Evolutionary conservation across 2,329 filamentous ascomycete species (phyloP).

Genomic region (Fusarium guadeloupense): DNA sequence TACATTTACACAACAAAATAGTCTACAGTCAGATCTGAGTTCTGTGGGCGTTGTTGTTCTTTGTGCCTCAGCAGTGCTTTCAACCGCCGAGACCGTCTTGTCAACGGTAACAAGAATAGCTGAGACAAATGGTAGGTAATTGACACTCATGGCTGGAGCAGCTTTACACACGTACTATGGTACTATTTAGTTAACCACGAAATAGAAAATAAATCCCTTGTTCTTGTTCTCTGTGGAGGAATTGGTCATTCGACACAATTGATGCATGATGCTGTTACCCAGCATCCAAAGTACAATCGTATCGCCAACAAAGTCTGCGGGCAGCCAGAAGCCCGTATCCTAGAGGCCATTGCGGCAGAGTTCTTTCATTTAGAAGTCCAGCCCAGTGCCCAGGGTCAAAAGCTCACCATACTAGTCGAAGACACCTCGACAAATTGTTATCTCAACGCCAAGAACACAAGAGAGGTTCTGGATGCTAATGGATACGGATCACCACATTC

Average conservation of each 20-base stretch:
- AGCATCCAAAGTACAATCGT: constrained; percentile 22
- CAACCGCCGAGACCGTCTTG: constrained; percentile 25
- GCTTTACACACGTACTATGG: neutral
- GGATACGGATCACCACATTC: constrained; percentile 29
- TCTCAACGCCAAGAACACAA: constrained; percentile 32
- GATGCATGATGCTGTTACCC: constrained; percentile 30
- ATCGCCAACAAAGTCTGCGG: constrained; percentile 8
- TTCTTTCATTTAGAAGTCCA: constrained; percentile 21
- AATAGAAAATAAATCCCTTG: neutral
- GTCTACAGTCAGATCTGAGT: no score
- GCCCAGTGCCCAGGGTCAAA: neutral
- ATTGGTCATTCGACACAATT: constrained; percentile 36
- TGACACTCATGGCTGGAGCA: no score
- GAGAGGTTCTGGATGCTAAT: constrained; percentile 25
- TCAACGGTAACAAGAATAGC: constrained; percentile 1
- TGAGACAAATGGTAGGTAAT: neutral
- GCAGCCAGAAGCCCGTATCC: constrained; percentile 27
- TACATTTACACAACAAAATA: neutral
- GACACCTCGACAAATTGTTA: constrained; percentile 37
- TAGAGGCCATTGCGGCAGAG: constrained; percentile 22
- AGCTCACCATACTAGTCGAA: constrained; percentile 26
- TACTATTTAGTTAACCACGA: neutral
- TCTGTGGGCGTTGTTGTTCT: constrained; percentile 20
- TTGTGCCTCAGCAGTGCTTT: constrained; percentile 32
- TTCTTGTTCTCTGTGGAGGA: constrained; percentile 33